Base-by-base conservation (phyloP, 2,329 filamentous ascomycete genomes). In the Pyrenochaeta sp. region DNA sequence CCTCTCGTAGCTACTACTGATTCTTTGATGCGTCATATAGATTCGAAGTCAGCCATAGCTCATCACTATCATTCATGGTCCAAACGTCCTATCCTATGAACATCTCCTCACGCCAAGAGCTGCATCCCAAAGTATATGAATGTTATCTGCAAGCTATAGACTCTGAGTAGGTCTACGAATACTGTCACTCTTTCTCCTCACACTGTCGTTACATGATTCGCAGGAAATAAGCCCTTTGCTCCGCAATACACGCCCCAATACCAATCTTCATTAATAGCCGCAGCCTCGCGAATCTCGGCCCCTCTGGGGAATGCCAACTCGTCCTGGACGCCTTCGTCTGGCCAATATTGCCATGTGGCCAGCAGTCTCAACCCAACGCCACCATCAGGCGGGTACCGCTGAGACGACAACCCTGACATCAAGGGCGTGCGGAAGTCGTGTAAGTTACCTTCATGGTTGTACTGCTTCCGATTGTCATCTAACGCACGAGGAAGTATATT, bases 221-320 rank as follows among this genome's bases (percentile, higher is more conserved):
- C 87, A 4, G 93, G 93, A 70, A 97, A 96, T 60, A 97, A 67
- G 0, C 92, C 93, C 64, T 86, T 87, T 20, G 78, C 79, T 0
- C 92, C 92, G 77, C 92, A 92, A 79, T 96, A 97, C 23, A 87
- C 87, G 0, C 94, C 94, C 78, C 89, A 90, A 68, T 85, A 92
- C 93, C 93, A 98, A 73, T 97, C 92, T 15, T 89, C 90, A 72
- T 97, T 97, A 42, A 96, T 86, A 73, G 95, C 90, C 72, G 94
- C 89, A 32, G 90, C 86, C 78, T 98, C 94, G 6, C 83, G 83
- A 12, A 98, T 85, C 74, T 95, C 90, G 0, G 93, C 92, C 9
- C 90, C 88, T 45, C 87, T 87, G 0, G 94, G 94, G 64, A 98
- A 97, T 58, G 88, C 75, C 35, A 98, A 77, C 77, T 98, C 94